Evolutionary conservation across 23 red algal genomes (phyloP).

Genomic region (Pyropia haitanensis): DNA sequence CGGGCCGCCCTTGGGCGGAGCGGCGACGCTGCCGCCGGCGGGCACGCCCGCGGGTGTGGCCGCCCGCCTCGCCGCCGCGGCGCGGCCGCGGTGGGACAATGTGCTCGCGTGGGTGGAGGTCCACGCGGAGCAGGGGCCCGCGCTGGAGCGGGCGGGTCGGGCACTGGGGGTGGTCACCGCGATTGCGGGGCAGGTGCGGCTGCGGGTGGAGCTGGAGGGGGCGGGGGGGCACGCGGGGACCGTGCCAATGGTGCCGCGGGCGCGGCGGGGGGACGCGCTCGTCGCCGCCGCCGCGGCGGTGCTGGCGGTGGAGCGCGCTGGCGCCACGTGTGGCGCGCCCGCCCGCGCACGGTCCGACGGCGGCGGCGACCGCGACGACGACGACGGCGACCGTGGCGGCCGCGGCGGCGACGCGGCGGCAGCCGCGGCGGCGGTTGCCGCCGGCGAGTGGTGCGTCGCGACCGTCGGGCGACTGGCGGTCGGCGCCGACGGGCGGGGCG

Average conservation of each 20-base stretch:
- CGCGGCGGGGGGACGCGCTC: conserved; percentile 36
- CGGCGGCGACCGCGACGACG: no score
- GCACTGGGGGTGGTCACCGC: conserved; percentile 33
- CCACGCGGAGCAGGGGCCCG: conserved; percentile 87
- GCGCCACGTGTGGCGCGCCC: not conserved
- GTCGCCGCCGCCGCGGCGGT: conserved; percentile 42
- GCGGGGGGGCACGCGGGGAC: conserved; percentile 69
- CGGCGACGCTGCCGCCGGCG: not conserved
- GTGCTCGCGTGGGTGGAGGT: conserved; percentile 44
- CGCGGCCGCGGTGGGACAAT: conserved; percentile 2
- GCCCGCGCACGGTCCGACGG: no score
- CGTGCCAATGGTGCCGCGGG: conserved; percentile 26
- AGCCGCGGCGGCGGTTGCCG: conserved; percentile 9
- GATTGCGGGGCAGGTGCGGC: conserved; percentile 57
- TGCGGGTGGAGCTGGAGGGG: conserved; percentile 16
- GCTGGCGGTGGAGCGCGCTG: conserved; percentile 27
- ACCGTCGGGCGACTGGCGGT: conserved; percentile 54
- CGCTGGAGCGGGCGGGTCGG: conserved; percentile 20
- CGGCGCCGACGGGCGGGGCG: not conserved
- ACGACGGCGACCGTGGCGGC: conserved; percentile 10
- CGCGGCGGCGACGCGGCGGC: conserved; percentile 16
- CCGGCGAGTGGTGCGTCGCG: conserved; percentile 20
- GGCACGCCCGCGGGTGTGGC: not conserved
- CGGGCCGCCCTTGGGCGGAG: not conserved
- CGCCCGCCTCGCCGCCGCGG: not conserved